Conservation (phyloP, 2,329 filamentous ascomycete species). For the Trematosphaeria pertusa region DNA sequence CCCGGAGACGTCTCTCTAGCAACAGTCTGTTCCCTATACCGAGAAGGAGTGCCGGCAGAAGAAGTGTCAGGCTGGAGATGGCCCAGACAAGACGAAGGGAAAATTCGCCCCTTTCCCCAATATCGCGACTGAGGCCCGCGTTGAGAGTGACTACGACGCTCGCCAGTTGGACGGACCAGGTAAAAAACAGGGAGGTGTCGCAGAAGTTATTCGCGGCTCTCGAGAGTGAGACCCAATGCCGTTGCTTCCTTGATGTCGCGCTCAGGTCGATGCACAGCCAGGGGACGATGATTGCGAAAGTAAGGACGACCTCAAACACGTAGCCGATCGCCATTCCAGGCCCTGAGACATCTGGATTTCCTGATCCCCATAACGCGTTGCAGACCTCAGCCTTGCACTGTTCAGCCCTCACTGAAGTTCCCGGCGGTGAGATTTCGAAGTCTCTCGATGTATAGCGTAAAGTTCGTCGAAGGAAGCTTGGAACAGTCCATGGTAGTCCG, state of each 20-base stretch:
- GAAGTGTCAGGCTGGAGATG: constrained; percentile 14
- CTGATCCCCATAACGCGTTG: constrained; percentile 28
- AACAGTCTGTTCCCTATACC: too few relatives aligned
- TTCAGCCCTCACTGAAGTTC: constrained; percentile 19
- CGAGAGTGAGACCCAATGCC: constrained; percentile 4
- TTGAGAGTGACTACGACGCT: constrained; percentile 25
- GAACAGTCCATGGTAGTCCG: constrained; percentile 1
- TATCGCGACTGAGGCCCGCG: constrained; percentile 26
- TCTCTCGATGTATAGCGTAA: constrained; percentile 19
- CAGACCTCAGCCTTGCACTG: constrained; percentile 27
- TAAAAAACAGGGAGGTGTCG: constrained; percentile 28
- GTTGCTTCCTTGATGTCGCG: not conserved
- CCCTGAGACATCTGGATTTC: constrained; percentile 32
- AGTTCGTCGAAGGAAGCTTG: constrained; percentile 5
- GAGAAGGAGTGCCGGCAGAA: too few relatives aligned
- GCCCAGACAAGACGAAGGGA: constrained; percentile 31
- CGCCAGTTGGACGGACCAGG: constrained; percentile 29
- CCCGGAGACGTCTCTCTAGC: too few relatives aligned
- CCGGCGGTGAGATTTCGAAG: constrained; percentile 16
- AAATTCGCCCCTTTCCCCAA: constrained; percentile 28
- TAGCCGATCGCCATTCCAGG: constrained; percentile 31
- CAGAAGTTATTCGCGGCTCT: constrained; percentile 17
- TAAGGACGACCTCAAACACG: constrained; percentile 24
- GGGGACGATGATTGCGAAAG: constrained; percentile 8
- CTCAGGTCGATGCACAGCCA: not conserved